Evolutionary conservation across 2,329 filamentous ascomycete genomes (phyloP).

Genomic region (Calonectria pseudoreteaudii): DNA sequence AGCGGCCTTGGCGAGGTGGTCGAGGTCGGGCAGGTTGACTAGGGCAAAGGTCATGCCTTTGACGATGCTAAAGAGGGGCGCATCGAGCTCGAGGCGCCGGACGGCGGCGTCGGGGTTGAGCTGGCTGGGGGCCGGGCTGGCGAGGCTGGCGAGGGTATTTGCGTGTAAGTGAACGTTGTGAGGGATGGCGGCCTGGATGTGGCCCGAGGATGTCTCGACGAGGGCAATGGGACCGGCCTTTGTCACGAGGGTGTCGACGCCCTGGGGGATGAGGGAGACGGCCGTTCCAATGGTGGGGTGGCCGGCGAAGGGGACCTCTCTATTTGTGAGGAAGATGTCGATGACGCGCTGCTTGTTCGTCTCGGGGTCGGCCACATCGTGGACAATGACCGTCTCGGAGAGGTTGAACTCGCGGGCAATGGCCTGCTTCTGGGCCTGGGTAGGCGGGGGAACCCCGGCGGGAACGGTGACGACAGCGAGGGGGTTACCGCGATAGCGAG

Average conservation of each 20-base stretch:
- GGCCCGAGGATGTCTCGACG: slow-evolving; percentile 48
- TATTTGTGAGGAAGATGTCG: slow-evolving; percentile 68
- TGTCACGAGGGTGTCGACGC: slow-evolving; percentile 59
- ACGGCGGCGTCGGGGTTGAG: slow-evolving; percentile 46
- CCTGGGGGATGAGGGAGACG: slow-evolving; percentile 57
- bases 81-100: slow-evolving; percentile 51
- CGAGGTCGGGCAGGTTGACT: slow-evolving; percentile 69
- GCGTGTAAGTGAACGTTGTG: slow-evolving; percentile 74
- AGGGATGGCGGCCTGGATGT: slow-evolving; percentile 73
- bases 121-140: slow-evolving; percentile 35
- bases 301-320: slow-evolving; percentile 71
- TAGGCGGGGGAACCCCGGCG: slow-evolving; percentile 51
- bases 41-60: slow-evolving; percentile 81
- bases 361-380: slow-evolving; percentile 54
- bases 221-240: slow-evolving; percentile 69
- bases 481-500: slow-evolving; percentile 67
- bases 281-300: slow-evolving; percentile 71
- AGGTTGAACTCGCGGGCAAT: slow-evolving; percentile 74
- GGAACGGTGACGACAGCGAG: slow-evolving; percentile 70
- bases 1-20: slow-evolving; percentile 62
- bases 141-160: slow-evolving; percentile 50
- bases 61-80: slow-evolving; percentile 72
- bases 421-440: slow-evolving; percentile 65
- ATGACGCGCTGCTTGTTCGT: slow-evolving; percentile 54
- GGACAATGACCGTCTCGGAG: slow-evolving; percentile 73